Evolutionary conservation across 129 eudicot species (phyloP).

Genomic region (Dittrichia graveolens): DNA sequence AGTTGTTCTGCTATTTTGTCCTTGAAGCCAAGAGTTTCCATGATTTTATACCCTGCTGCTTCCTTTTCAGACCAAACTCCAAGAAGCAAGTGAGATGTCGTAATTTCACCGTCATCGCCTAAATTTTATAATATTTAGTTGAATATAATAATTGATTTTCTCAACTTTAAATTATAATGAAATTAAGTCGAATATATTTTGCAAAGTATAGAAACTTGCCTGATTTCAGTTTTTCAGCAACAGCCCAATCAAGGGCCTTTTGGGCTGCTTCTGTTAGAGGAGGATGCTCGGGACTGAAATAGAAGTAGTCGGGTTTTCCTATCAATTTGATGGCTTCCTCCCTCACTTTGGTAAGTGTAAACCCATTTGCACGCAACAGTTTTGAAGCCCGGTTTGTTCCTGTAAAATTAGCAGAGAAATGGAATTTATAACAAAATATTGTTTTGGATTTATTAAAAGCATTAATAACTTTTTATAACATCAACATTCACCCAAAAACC

Average conservation of each 20-base stretch:
- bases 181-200: background rate
- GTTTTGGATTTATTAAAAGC: background rate
- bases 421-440: background rate
- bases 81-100: constrained; percentile 66
- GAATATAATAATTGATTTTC: constrained; percentile 6
- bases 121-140: constrained; percentile 25
- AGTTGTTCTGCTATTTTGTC: constrained; percentile 59
- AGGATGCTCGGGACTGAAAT: constrained; percentile 61
- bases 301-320: constrained; percentile 51
- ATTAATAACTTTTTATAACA: too few species aligned
- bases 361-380: constrained; percentile 62
- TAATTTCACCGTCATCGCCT: constrained; percentile 66
- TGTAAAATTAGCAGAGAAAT: constrained; percentile 20
- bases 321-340: constrained; percentile 63
- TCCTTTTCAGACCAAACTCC: constrained; percentile 72
- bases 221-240: constrained; percentile 61
- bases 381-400: constrained; percentile 74
- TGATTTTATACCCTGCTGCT: constrained; percentile 64
- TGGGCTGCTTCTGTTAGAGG: constrained; percentile 71
- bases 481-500: background rate
- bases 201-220: constrained; percentile 36
- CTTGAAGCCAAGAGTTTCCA: constrained; percentile 65
- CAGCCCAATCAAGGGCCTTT: constrained; percentile 77
- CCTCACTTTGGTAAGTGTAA: constrained; percentile 61
- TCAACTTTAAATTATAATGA: background rate